Percentiles rank a stretch among this genome's conserved stretches.
phyloP scores from a whole-genome alignment of 2,329 filamentous ascomycete species.

The Fusarium abutilonis region DNA sequence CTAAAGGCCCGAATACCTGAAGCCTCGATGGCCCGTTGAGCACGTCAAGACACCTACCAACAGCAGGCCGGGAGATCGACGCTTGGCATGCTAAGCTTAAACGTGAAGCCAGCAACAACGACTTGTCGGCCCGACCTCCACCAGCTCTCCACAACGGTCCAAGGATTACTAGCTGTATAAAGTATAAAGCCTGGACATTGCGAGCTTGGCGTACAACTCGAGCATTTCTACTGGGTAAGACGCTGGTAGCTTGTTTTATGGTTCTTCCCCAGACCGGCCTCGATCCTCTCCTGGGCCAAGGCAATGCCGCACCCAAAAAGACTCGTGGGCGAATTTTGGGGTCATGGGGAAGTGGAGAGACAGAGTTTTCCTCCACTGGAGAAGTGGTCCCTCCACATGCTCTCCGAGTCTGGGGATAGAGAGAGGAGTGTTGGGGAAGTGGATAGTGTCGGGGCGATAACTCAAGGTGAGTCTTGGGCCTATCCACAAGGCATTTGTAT shows the following conservation, averaged over 20 bases:
- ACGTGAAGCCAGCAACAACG: constrained; percentile 18
- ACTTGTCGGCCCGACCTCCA: constrained; percentile 31
- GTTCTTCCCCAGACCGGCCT: constrained; percentile 35
- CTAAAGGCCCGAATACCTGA: constrained; percentile 26
- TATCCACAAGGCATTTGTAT: constrained; percentile 17
- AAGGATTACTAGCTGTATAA: not conserved
- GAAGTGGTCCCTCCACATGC: constrained; percentile 28
- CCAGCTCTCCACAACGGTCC: constrained; percentile 18
- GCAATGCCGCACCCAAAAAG: constrained; percentile 7
- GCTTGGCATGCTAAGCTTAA: constrained; percentile 27
- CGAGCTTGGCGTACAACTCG: not conserved
- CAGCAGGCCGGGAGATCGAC: constrained; percentile 22
- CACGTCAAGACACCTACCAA: not conserved
- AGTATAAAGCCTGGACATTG: not conserved
- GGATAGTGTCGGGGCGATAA: constrained; percentile 28
- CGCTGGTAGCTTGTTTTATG: constrained; percentile 35
- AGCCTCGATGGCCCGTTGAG: constrained; percentile 10
- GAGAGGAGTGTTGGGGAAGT: constrained; percentile 32
- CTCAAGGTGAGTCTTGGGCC: not conserved
- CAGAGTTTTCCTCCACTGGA: constrained; percentile 5
- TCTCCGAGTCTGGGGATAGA: constrained; percentile 30
- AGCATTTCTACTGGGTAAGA: not conserved
- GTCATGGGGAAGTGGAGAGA: constrained; percentile 5
- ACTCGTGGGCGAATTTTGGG: constrained; percentile 15
- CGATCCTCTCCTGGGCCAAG: constrained; percentile 9